These are phyloP conservation scores for Ambrosia artemisiifolia DNA, from an alignment of 129 eudicot species.

Conservation along the genomic window DNA sequence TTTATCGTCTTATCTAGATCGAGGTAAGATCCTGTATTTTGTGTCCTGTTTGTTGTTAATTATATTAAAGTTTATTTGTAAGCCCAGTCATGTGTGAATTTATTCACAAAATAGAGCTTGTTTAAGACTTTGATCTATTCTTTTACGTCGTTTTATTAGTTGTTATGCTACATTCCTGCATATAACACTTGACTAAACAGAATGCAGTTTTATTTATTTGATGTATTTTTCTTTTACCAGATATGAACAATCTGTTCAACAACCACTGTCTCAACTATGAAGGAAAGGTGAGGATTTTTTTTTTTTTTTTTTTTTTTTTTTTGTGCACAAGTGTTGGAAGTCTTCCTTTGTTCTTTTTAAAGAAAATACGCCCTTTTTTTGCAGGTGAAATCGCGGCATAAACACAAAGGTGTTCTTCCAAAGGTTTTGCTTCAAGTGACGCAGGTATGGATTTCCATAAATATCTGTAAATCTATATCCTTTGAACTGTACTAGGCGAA, in stretches of 20 bases:
- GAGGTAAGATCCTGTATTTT: slow-evolving; percentile 46
- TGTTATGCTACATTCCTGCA: too few relatives aligned
- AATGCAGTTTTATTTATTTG: neutral
- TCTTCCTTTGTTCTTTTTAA: neutral
- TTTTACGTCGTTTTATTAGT: too few relatives aligned
- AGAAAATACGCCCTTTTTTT: neutral
- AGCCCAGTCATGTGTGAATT: neutral
- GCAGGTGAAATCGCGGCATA: slow-evolving; percentile 71
- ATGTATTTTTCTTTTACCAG: slow-evolving; percentile 39
- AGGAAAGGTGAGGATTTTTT: slow-evolving; percentile 65
- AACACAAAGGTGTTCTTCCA: slow-evolving; percentile 84
- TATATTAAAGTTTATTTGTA: neutral
- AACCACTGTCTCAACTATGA: slow-evolving; percentile 70
- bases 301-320: neutral
- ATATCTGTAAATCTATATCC: neutral
- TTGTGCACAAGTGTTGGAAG: neutral
- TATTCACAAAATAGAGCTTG: neutral
- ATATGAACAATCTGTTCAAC: slow-evolving; percentile 74
- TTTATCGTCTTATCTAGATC: slow-evolving; percentile 65
- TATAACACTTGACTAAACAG: neutral
- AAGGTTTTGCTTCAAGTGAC: slow-evolving; percentile 71
- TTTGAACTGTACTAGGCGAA: neutral
- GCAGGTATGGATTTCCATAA: slow-evolving; percentile 51
- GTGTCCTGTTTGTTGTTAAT: neutral
- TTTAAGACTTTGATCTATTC: neutral